These are phyloP conservation scores for Vaccinium corymbosum DNA, from an alignment of 148 eudicot genomes.

Conservation along the genomic window DNA sequence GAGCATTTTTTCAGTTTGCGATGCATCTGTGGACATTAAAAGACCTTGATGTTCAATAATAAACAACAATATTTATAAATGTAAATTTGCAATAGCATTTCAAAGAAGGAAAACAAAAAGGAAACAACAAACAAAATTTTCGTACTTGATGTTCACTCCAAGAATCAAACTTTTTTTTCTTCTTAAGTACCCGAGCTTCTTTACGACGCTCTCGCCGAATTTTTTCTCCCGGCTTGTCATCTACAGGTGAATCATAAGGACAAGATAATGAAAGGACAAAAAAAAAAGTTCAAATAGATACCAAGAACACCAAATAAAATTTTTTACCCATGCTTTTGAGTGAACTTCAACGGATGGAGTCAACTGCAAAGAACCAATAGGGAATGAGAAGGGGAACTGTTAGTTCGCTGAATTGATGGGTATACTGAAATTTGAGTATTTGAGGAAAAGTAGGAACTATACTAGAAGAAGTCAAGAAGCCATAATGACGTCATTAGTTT, in stretches of 20 bases:
- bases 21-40: constrained; percentile 25
- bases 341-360: background rate
- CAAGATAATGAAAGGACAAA: background rate
- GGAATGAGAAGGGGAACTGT: background rate
- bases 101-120: background rate
- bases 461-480: no score
- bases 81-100: background rate
- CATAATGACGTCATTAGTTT: background rate
- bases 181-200: constrained; percentile 53
- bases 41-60: background rate
- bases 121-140: background rate
- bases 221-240: constrained; percentile 17
- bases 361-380: constrained; percentile 12
- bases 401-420: background rate
- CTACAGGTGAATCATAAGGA: constrained; percentile 5
- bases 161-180: constrained; percentile 55
- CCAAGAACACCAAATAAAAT: background rate
- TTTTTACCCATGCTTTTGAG: constrained; percentile 19
- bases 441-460: background rate
- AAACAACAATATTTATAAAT: background rate
- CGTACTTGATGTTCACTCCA: constrained; percentile 57
- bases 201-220: constrained; percentile 57
- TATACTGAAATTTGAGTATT: background rate
- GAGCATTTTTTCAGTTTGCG: constrained; percentile 29
- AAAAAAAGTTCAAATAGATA: background rate